Evolutionary conservation across 306 rosid genomes (phyloP).

Genomic region (Lathyrus sativus): DNA sequence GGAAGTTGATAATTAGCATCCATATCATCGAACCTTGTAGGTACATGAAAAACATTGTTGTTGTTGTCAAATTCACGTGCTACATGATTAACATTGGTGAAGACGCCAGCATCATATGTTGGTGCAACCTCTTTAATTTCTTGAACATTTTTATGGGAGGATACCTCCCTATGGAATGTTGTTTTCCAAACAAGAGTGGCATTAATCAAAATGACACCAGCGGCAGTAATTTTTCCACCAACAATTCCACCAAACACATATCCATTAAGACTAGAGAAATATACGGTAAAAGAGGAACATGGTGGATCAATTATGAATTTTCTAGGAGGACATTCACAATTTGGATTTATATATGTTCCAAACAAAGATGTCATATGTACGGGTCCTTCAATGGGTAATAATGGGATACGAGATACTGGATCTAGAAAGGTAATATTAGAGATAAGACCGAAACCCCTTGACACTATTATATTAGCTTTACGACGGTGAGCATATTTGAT

Average conservation of each 20-base stretch:
- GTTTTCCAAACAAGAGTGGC: conserved; percentile 42
- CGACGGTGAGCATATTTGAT: conserved; percentile 40
- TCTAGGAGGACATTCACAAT: not conserved
- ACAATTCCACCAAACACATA: conserved; percentile 66
- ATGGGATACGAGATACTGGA: conserved; percentile 23
- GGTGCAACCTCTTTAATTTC: not conserved
- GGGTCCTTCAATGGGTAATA: conserved; percentile 42
- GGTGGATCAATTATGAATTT: not conserved
- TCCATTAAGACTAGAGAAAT: conserved; percentile 42
- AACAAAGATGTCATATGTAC: conserved; percentile 41
- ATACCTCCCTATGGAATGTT: conserved; percentile 23
- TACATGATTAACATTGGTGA: not conserved
- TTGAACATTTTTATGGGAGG: not conserved
- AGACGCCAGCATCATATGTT: not conserved
- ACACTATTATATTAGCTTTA: conserved; percentile 40
- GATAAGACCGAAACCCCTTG: conserved; percentile 48
- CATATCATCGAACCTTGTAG: not conserved
- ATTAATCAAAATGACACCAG: conserved; percentile 43
- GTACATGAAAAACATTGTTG: not conserved
- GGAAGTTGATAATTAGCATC: not conserved
- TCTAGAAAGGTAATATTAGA: conserved; percentile 45
- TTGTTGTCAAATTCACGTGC: not conserved
- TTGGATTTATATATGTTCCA: conserved; percentile 25
- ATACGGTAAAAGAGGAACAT: conserved; percentile 45
- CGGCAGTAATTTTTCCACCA: conserved; percentile 52